Conservation (phyloP, 1,139 yeast genomes). For the Kodamaea derodonti region DNA sequence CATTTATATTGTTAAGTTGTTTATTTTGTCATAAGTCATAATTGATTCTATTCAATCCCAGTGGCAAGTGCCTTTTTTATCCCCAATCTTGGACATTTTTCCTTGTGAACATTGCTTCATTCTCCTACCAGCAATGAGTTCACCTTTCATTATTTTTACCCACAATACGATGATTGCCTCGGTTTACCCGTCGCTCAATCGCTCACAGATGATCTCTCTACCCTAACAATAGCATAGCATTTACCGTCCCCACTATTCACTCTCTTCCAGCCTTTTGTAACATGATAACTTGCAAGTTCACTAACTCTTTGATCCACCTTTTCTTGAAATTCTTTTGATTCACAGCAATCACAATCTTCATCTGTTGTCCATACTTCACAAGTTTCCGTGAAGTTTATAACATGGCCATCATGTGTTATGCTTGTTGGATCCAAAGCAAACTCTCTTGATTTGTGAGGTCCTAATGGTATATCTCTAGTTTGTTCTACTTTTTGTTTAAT, state of each 20-base stretch:
- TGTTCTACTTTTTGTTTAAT: background rate
- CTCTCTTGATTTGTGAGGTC: constrained; percentile 6
- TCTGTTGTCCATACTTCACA: constrained; percentile 8
- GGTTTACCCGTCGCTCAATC: too few species aligned
- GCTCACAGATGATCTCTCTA: too few species aligned
- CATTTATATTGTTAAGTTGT: too few species aligned
- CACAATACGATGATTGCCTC: too few species aligned
- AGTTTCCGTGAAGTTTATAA: constrained; percentile 6
- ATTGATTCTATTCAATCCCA: too few species aligned
- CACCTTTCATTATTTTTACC: too few species aligned
- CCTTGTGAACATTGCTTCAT: too few species aligned
- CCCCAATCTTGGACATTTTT: too few species aligned
- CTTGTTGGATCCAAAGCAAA: constrained; percentile 6
- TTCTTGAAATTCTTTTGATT: constrained; percentile 4
- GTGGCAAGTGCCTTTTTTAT: too few species aligned
- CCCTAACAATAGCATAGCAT: constrained; percentile 6
- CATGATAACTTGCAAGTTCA: constrained; percentile 6
- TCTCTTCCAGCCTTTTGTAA: constrained; percentile 7
- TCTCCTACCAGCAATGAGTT: too few species aligned
- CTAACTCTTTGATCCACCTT: constrained; percentile 6
- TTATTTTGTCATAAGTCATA: too few species aligned
- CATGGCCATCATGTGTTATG: constrained; percentile 5
- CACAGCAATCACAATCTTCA: constrained; percentile 6
- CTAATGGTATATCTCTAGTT: background rate
- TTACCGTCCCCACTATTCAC: constrained; percentile 8